Conservation (phyloP, 1,139 yeast species). For the Yamadazyma pseudoaaseri region DNA sequence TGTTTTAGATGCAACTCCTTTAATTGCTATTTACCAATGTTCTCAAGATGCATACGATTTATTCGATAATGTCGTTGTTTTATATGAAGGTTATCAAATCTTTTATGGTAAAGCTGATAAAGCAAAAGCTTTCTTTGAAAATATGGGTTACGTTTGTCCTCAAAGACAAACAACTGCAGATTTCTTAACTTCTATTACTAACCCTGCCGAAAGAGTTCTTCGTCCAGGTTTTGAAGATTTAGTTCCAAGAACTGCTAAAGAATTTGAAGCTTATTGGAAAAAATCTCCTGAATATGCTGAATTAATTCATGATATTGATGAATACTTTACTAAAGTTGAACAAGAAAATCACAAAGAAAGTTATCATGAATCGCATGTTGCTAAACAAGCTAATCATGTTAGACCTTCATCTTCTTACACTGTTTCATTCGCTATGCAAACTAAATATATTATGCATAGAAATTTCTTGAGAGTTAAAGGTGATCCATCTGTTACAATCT, state of each 20-base stretch:
- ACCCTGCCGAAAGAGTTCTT: constrained; percentile 64
- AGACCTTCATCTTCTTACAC: constrained; percentile 61
- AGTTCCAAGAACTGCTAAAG: constrained; percentile 64
- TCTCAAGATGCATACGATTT: constrained; percentile 69
- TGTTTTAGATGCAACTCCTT: constrained; percentile 56
- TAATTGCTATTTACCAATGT: constrained; percentile 82
- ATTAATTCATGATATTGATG: constrained; percentile 32
- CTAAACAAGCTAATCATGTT: constrained; percentile 56
- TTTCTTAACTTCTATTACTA: constrained; percentile 74
- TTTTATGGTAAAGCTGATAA: constrained; percentile 60
- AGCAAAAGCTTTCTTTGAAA: constrained; percentile 44
- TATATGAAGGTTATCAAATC: constrained; percentile 78
- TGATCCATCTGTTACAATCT: constrained; percentile 62
- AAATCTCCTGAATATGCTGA: constrained; percentile 51
- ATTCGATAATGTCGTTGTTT: constrained; percentile 70
- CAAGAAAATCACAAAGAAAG: constrained; percentile 14
- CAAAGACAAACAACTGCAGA: constrained; percentile 83
- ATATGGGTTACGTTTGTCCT: constrained; percentile 60
- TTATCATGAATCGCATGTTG: constrained; percentile 51
- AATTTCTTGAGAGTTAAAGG: constrained; percentile 64
- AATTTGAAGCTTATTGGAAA: constrained; percentile 66
- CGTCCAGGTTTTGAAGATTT: constrained; percentile 45
- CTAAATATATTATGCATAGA: constrained; percentile 57
- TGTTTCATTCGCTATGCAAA: constrained; percentile 65
- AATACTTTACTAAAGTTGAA: constrained; percentile 21